These are phyloP conservation scores for Hymenoscyphus scutula DNA, from an alignment of 2,329 filamentous ascomycete genomes.

Conservation along the genomic window DNA sequence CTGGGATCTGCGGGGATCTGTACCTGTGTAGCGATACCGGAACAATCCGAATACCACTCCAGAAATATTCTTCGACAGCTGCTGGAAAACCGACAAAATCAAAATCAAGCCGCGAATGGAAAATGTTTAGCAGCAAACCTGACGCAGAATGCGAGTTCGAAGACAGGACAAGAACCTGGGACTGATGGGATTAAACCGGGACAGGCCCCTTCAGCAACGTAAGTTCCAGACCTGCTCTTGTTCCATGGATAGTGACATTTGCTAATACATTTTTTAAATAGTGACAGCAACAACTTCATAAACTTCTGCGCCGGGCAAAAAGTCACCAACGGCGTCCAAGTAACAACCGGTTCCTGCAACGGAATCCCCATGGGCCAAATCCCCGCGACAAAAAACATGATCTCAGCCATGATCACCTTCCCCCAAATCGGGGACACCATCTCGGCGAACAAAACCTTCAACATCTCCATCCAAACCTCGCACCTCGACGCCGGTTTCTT, in stretches of 20 bases:
- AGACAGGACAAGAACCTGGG: slow-evolving; percentile 13
- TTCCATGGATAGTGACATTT: too few species aligned
- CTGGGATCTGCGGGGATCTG: slow-evolving; percentile 6
- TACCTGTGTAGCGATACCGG: not conserved
- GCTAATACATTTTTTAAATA: too few species aligned
- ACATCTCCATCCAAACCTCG: slow-evolving; percentile 33
- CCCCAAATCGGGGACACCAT: slow-evolving; percentile 24
- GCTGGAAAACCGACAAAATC: not conserved
- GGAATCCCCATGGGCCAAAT: slow-evolving; percentile 20
- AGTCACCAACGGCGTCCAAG: slow-evolving; percentile 58
- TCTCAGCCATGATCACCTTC: slow-evolving; percentile 23
- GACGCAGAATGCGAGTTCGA: slow-evolving; percentile 22
- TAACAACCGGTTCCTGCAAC: slow-evolving; percentile 59
- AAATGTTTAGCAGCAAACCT: slow-evolving; percentile 40
- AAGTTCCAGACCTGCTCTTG: too few species aligned
- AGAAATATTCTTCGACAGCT: not conserved
- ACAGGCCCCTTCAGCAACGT: slow-evolving; percentile 30
- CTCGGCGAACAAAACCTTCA: slow-evolving; percentile 27
- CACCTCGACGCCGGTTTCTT: slow-evolving; percentile 36
- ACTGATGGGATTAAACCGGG: slow-evolving; percentile 46
- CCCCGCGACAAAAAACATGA: slow-evolving; percentile 20
- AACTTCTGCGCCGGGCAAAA: slow-evolving; percentile 36
- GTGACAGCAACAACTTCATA: slow-evolving; percentile 42
- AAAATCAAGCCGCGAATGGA: not conserved
- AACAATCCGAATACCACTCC: not conserved